Evolutionary conservation across 495 filamentous ascomycete species (phyloP), one percentile per base, ranked within the genome.

Genomic region (Hyaloscypha hepaticicola): DNA sequence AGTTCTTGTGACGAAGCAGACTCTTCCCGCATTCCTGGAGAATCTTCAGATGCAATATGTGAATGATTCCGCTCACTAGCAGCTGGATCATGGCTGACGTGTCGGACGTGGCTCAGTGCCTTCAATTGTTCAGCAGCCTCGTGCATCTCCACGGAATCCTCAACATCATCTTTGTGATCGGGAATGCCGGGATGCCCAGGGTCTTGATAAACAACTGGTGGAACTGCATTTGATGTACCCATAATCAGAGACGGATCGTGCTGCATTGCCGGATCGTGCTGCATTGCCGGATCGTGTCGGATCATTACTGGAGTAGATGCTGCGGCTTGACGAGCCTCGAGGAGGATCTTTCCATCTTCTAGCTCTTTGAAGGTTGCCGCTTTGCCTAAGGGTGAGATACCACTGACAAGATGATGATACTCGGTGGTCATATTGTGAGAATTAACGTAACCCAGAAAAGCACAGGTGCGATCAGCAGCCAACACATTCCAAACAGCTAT

Each of bases 91-190:
- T 78, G 79, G 58, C 78, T 79, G 24, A 77, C 61, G 59, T 78
- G 80, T 24, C 82, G 76, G 38, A 84, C 80, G 64, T 85, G 82
- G 61, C 82, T 84, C n/a, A 85, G 65, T 28, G 81, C 81, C 65
- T 84, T 84, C 28, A 85, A 76, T 70, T 84, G 83, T 65, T 83
- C 81, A 12, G 83, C 83, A 49, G 83, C 83, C 70, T 84, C 81
- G 50, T 83, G 79, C 81, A 85, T 84, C 71, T 85, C 83, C 19
- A 78, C 81, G 12, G 82, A 80, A 56, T 84, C 83, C 67, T 84
- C 82, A 14, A 80, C 81, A 12, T 83, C 80, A 26, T 80, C 76
- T 65, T 83, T 82, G 8, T 58, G 66, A 24, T 68, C 70, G 16
- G 66, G 56, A 48, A 70, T 52, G 41, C 27, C 34, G 25, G 63